phyloP scores from a whole-genome alignment of 345 rosid species.

The Trapa incisa region DNA sequence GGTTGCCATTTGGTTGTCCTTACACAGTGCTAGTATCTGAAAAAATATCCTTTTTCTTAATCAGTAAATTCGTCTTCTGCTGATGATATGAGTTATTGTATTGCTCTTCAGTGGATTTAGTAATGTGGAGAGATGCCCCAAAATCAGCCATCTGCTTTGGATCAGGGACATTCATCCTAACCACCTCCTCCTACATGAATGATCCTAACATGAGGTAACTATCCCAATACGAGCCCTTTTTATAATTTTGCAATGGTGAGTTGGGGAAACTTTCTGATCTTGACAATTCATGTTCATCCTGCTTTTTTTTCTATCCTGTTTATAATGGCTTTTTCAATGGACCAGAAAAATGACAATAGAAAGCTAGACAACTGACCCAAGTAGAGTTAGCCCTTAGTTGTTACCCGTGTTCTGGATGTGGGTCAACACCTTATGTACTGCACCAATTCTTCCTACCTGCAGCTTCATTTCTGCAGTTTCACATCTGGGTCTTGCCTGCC shows the following conservation, averaged over 20 bases:
- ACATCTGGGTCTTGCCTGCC: conserved; percentile 65
- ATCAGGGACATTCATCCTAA: conserved; percentile 57
- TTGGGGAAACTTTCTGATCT: neutral
- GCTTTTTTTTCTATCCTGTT: neutral
- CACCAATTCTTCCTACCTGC: conserved; percentile 9
- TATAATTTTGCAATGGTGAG: neutral
- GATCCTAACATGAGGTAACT: conserved; percentile 61
- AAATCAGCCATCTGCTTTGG: conserved; percentile 73
- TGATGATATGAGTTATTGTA: neutral
- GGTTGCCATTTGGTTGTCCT: conserved; percentile 5
- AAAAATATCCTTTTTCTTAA: neutral
- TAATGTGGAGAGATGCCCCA: conserved; percentile 86
- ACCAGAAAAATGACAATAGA: neutral
- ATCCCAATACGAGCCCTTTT: neutral
- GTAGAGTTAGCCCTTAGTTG: neutral
- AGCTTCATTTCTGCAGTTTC: conserved; percentile 75
- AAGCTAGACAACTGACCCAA: neutral
- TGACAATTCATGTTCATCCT: neutral
- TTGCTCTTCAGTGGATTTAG: conserved; percentile 54
- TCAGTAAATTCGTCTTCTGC: no score
- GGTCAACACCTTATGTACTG: neutral
- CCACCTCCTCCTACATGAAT: conserved; percentile 66
- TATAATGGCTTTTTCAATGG: neutral
- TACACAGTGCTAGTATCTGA: conserved; percentile 5
- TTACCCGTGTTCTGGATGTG: neutral